Base-by-base conservation (phyloP, 441 rosid genomes). In the Jatropha podagrica region DNA sequence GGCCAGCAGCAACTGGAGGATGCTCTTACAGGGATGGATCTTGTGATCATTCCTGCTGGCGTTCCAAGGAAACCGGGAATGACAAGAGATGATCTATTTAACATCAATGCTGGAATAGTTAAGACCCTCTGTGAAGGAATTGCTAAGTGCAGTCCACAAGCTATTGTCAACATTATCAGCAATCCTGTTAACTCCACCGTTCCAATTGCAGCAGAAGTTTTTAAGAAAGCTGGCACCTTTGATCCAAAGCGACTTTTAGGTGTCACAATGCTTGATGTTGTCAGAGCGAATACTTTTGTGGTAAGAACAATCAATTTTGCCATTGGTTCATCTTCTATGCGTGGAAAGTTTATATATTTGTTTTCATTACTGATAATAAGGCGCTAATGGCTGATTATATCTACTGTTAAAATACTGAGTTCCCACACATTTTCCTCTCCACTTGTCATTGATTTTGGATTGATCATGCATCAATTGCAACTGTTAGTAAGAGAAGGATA, bases 11-110 rank as follows among this genome's bases (percentile, higher is more conserved):
- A 93, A 51, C 78, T 95, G 81, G 93, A 88, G 77, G 87, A 86
- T 76, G 95, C 96, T 11, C 91, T 95, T 37, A 88, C 83, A 32
- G 98, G 95, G 49, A 90, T 92, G 91, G 92, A 95, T 78, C 88
- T 93, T 79, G 96, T 92, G 63, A 83, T 95, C 48, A 92, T 95
- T 73, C 99, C 98, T 23, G 99, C 98, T 65, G 97, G 99, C 76
- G 92, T 95, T 77, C 98, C 97, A 0, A 89, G 99, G 84, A 95
- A 95, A 77, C 99, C 98, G 44, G 98, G 99, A 83, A 95, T 95
- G 99, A 95, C 97, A 7, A 91, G 99, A 74, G 98, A 92, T 81
- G 98, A 95, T 85, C 88, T 95, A 32, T 95, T 95, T 84, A 95
- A 92, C 81, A 93, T 93, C 68, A 95, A 95, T 82, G 97, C 98